Conservation (phyloP, 1,139 yeast species). For the Kurtzmaniella quercitrusa region DNA sequence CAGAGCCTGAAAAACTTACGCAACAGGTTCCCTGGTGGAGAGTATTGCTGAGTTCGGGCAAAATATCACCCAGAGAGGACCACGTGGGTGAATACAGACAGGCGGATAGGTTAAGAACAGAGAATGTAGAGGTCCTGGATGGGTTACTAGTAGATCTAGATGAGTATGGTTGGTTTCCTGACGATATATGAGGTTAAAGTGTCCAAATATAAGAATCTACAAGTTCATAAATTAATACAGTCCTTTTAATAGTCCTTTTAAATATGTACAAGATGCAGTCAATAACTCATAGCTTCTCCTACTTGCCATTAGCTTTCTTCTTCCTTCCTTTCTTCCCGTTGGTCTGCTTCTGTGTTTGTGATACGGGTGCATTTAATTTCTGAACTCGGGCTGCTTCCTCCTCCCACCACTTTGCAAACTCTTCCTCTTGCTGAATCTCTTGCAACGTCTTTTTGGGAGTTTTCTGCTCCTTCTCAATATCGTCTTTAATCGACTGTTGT, state of each 20-base stretch:
- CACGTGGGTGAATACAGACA: conserved; percentile 44
- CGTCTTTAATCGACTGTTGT: conserved; percentile 45
- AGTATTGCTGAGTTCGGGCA: conserved; percentile 59
- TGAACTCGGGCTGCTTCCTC: conserved; percentile 64
- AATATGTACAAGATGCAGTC: neutral
- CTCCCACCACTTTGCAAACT: conserved; percentile 80
- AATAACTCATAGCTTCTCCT: neutral
- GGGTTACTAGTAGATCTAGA: conserved; percentile 39
- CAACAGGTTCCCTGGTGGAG: conserved; percentile 72
- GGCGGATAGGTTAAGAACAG: conserved; percentile 39
- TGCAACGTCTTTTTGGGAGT: conserved; percentile 42
- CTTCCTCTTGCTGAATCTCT: conserved; percentile 76
- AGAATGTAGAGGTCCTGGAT: conserved; percentile 43
- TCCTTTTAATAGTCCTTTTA: no score
- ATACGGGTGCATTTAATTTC: conserved; percentile 9
- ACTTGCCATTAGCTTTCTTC: conserved; percentile 5
- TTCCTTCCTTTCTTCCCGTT: conserved; percentile 5
- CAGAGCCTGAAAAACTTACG: conserved; percentile 10
- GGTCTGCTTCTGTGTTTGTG: neutral
- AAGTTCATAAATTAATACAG: no score
- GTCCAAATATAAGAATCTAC: conserved; percentile 7
- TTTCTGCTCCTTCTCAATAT: conserved; percentile 27
- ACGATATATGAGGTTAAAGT: conserved; percentile 23
- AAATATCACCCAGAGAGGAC: conserved; percentile 51
- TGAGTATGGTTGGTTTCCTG: conserved; percentile 70